Evolutionary conservation across 441 rosid genomes (phyloP).

Genomic region (Croton setiger): DNA sequence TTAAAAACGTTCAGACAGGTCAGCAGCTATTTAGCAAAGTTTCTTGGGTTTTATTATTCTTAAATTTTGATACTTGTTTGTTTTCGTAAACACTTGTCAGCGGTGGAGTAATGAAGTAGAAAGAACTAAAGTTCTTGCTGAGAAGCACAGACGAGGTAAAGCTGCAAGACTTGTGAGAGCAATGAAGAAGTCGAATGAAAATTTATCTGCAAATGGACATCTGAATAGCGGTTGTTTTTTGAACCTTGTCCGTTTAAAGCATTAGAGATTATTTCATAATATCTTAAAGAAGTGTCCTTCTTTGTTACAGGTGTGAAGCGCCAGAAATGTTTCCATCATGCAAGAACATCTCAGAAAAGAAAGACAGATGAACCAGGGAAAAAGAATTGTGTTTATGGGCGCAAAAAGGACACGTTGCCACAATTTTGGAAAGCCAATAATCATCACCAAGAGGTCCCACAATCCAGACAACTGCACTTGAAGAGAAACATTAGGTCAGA

Average conservation of each 20-base stretch:
- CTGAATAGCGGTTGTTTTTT: conserved; percentile 15
- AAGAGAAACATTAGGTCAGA: conserved; percentile 25
- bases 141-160: conserved; percentile 59
- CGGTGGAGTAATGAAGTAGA: conserved; percentile 48
- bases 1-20: conserved; percentile 57
- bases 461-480: conserved; percentile 24
- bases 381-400: conserved; percentile 20
- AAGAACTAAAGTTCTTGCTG: conserved; percentile 45
- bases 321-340: conserved; percentile 30
- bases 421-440: conserved; percentile 20
- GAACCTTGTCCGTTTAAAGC: not conserved
- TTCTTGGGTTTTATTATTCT: conserved; percentile 9
- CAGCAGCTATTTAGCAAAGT: not conserved
- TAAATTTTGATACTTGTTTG: conserved; percentile 10
- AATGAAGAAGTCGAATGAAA: conserved; percentile 34
- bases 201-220: conserved; percentile 30
- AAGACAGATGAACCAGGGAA: conserved; percentile 28
- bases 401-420: conserved; percentile 17
- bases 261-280: conserved; percentile 6
- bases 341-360: conserved; percentile 25
- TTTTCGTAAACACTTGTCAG: conserved; percentile 24
- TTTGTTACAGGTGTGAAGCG: conserved; percentile 37
- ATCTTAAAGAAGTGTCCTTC: not conserved
- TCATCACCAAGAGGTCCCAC: conserved; percentile 24
- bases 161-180: conserved; percentile 50